Percentiles rank a stretch among this genome's conserved stretches.
These are phyloP conservation scores for Blastocystis hominis DNA, from an alignment of 352 stramenopile species.

Conservation along the genomic window DNA sequence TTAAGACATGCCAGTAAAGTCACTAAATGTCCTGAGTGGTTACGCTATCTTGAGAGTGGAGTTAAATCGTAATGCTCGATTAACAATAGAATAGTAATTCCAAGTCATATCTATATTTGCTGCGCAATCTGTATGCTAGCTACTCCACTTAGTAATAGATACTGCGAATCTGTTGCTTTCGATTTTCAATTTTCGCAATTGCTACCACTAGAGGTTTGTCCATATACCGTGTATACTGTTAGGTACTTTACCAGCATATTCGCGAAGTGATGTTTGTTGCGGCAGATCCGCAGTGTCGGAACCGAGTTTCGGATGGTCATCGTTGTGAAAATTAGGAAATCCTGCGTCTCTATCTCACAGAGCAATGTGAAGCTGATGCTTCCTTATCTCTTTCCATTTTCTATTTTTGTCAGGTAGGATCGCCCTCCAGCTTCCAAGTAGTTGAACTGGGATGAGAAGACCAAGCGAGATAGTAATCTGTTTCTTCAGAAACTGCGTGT, in stretches of 20 bases:
- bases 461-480: background rate
- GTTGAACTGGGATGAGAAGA: background rate
- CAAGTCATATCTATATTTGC: background rate
- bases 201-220: background rate
- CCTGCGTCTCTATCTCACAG: background rate
- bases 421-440: background rate
- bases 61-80: background rate
- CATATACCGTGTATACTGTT: background rate
- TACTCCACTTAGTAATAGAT: background rate
- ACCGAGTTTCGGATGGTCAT: background rate
- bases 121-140: background rate
- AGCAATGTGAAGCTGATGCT: background rate
- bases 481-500: slow-evolving; percentile 24
- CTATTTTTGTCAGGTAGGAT: background rate
- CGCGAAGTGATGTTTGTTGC: background rate
- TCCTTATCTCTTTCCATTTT: background rate
- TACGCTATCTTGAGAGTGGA: background rate
- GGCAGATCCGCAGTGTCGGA: background rate
- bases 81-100: background rate
- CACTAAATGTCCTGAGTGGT: slow-evolving; percentile 25
- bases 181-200: background rate
- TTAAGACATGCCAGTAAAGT: background rate
- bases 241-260: background rate
- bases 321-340: background rate
- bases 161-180: slow-evolving; percentile 29